Percentiles rank a stretch among this genome's conserved stretches.
Evolutionary conservation across 169 alveolate genomes (phyloP).

Genomic region (Cryptosporidium sp.): DNA sequence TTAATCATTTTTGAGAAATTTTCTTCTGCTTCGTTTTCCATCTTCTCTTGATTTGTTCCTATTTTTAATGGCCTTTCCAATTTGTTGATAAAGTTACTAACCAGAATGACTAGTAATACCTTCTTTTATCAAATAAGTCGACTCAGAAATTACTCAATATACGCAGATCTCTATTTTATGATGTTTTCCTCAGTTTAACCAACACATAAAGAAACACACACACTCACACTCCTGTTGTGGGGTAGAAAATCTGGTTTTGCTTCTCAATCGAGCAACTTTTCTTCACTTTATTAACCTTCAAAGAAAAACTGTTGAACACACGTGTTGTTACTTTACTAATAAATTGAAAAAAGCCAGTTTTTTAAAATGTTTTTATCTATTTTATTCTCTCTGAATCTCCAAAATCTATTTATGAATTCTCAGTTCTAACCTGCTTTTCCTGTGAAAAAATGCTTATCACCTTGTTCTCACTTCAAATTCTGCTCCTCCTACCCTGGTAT

Average conservation of each 20-base stretch:
- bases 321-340: background rate
- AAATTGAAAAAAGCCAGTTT: background rate
- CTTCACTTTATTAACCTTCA: background rate
- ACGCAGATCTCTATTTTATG: background rate
- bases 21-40: conserved; percentile 72
- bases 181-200: background rate
- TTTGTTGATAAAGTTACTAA: background rate
- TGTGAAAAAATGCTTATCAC: conserved; percentile 14
- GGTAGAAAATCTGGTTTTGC: conserved; percentile 7
- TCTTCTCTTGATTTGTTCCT: background rate
- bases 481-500: conserved; percentile 24
- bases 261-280: background rate
- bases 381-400: background rate
- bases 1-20: conserved; percentile 39
- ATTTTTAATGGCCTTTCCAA: background rate
- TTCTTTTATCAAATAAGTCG: background rate
- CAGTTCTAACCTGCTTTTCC: conserved; percentile 53
- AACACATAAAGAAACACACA: conserved; percentile 24
- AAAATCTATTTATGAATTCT: conserved; percentile 41
- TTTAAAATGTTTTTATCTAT: background rate
- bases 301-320: background rate
- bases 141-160: background rate
- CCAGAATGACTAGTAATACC: conserved; percentile 2
- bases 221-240: conserved; percentile 4
- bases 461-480: background rate